These are phyloP conservation scores for Malassezia yamatoensis DNA, from an alignment of 1,284 basidiomycete genomes.

Conservation along the genomic window DNA sequence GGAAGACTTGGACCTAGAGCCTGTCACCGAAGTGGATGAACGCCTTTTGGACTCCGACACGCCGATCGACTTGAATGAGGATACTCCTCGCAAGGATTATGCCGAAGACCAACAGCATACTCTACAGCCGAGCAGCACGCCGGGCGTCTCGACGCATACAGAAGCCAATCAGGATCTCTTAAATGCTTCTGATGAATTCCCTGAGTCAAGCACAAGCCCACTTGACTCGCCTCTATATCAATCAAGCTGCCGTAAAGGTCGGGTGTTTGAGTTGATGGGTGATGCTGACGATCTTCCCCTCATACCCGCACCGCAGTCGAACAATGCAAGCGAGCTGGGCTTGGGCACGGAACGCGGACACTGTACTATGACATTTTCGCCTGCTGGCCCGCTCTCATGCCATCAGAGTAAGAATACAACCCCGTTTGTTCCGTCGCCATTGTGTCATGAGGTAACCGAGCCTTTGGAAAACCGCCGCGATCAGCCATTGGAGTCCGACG, in stretches of 20 bases:
- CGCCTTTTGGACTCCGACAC: constrained; percentile 24
- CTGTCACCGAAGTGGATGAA: constrained; percentile 33
- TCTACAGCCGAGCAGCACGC: too few species aligned
- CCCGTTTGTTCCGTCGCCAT: constrained; percentile 34
- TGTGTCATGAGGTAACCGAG: constrained; percentile 13
- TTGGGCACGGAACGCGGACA: constrained; percentile 13
- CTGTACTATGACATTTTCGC: background rate
- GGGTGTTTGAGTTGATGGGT: constrained; percentile 37
- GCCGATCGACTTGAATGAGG: constrained; percentile 18
- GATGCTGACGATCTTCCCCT: constrained; percentile 24
- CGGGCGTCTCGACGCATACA: too few species aligned
- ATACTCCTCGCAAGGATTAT: too few species aligned
- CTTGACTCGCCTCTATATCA: too few species aligned
- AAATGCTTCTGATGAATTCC: too few species aligned
- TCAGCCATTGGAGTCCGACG: background rate
- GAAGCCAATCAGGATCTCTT: too few species aligned
- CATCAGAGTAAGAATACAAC: constrained; percentile 33
- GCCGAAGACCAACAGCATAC: too few species aligned
- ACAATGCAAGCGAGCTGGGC: background rate
- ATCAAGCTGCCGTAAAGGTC: constrained; percentile 23
- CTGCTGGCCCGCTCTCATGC: constrained; percentile 20
- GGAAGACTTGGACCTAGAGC: constrained; percentile 42
- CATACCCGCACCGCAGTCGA: background rate
- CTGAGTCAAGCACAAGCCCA: too few species aligned
- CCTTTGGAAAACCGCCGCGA: background rate